A percentile compares a stretch with the other conserved stretches of the same genome.
Evolutionary conservation across 768 basidiomycete species (phyloP).

Genomic region (Termitomyces eurrhizus): DNA sequence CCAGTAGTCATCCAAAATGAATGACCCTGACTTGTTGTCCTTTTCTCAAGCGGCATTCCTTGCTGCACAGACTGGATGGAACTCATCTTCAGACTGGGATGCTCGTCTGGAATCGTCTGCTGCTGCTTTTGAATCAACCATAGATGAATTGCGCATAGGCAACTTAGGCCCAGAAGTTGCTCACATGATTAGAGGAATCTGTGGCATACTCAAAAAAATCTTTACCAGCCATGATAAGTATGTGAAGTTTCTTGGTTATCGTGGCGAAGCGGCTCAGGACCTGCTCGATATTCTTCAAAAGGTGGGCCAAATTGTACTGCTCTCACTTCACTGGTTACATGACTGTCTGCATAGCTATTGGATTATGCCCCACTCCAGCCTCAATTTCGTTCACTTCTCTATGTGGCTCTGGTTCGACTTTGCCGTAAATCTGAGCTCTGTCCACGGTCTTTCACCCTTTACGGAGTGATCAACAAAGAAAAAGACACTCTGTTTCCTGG

Average conservation of each 20-base stretch:
- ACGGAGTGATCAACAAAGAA: not conserved
- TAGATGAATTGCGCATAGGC: not conserved
- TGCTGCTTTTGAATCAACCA: not conserved
- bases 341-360: constrained; percentile 12
- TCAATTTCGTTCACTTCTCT: constrained; percentile 9
- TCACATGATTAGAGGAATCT: not conserved
- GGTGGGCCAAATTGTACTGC: constrained; percentile 8
- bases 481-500: constrained; percentile 14
- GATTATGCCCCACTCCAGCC: constrained; percentile 13
- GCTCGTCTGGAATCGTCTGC: not conserved
- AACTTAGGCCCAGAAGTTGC: not conserved
- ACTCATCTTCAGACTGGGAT: not conserved
- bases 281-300: constrained; percentile 23
- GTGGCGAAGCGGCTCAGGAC: constrained; percentile 13
- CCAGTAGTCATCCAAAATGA: not conserved
- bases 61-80: not conserved
- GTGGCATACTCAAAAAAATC: constrained; percentile 1
- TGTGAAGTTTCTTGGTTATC: constrained; percentile 9
- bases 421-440: constrained; percentile 21
- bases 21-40: not conserved
- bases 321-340: not conserved
- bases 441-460: constrained; percentile 22
- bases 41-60: not conserved
- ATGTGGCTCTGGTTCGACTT: constrained; percentile 21
- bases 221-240: constrained; percentile 13